phyloP scores from a whole-genome alignment of 177 flowering plant species.

The Telopea speciosissima region DNA sequence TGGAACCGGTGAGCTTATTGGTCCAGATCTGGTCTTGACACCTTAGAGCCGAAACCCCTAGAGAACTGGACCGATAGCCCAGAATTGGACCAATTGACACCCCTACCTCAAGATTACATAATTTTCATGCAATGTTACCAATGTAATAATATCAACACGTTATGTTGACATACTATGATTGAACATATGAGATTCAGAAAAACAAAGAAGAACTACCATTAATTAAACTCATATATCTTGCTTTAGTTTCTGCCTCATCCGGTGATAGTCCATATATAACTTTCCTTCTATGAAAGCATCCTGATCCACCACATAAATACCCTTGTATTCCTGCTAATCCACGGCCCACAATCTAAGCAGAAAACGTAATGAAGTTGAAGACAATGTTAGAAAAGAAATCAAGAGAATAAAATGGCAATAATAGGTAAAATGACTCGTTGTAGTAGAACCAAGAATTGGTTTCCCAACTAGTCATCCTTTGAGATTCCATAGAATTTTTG shows the following conservation, averaged over 20 bases:
- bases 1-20: too few species aligned
- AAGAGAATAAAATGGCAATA: too few species aligned
- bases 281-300: slow-evolving; percentile 54
- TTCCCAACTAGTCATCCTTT: slow-evolving; percentile 52
- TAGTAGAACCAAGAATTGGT: slow-evolving; percentile 20
- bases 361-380: neutral
- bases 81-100: too few species aligned
- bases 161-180: too few species aligned
- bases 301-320: slow-evolving; percentile 45
- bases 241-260: slow-evolving; percentile 5
- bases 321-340: slow-evolving; percentile 57
- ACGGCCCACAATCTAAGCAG: slow-evolving; percentile 12
- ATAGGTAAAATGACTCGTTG: neutral
- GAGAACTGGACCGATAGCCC: too few species aligned
- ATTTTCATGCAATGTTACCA: too few species aligned
- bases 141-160: too few species aligned
- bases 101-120: too few species aligned
- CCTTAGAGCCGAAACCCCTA: too few species aligned
- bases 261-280: slow-evolving; percentile 46
- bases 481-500: slow-evolving; percentile 40
- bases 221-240: neutral
- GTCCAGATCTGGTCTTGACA: too few species aligned
- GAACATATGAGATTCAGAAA: too few species aligned
- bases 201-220: slow-evolving; percentile 9
- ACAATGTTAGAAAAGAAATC: too few species aligned